Evolutionary conservation across 2,329 filamentous ascomycete species (phyloP), one percentile per base, ranked within the genome.

Genomic region (Pseudocercospora eumusae): DNA sequence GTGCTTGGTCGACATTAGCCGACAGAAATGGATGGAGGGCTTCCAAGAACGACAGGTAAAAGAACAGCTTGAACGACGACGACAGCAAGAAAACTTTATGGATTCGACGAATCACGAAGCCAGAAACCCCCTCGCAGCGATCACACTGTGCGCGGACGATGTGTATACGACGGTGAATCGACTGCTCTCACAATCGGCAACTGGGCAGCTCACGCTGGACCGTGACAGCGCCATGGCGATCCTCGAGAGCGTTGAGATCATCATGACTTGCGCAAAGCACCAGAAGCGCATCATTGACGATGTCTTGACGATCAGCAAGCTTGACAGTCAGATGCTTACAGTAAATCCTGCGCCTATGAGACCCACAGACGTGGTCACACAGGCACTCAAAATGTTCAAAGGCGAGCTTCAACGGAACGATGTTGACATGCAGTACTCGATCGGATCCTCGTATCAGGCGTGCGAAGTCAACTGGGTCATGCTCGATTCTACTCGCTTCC

Each of bases 251-350:
- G 68, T 69, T 0, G 68, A 72, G 44, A 74, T 68, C 3, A 72
- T 73, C 28, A 63, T 67, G 21, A 62, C 66, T 6, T 73, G 71
- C 31, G 68, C 69, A 0, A 57, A 62, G 25, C 71, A 74, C 57
- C 70, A 72, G 40, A 70, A 72, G 58, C 70, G 77, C 6, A 81
- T 81, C 49, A 78, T 81, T 4, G 79, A 81, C 59, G 79, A 81
- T 60, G 75, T 81, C 0, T 66, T 81, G 23, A 80, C 78, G 0
- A 66, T 81, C 3, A 77, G 74, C 4, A 81, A 73, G 44, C 65
- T 74, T 9, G 70, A 72, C 55, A 69, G 69, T 2, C 69, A 69
- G 21, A 59, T 73, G 20, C 62, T 73, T 2, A 72, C 73, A 1
- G 75, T 78, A 18, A 76, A 73, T 3, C 76, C 77, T 0, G 71